Conservation (phyloP, 352 stramenopile genomes). For the Globisporangium carolinianum region DNA sequence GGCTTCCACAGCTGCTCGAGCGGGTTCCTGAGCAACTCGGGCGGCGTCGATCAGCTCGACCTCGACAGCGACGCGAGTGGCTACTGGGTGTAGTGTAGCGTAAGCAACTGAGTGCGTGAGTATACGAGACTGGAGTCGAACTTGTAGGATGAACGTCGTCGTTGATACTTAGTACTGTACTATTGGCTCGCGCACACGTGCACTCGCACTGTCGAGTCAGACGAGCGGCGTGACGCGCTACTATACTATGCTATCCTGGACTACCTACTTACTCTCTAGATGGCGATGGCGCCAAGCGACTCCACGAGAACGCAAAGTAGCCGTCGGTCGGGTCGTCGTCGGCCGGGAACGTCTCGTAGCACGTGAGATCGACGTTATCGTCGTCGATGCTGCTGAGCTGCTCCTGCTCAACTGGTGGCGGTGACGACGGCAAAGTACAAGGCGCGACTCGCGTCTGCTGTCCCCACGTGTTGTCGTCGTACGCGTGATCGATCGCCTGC, state of each 20-base stretch:
- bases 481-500: neutral
- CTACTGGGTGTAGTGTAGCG: constrained; percentile 13
- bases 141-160: neutral
- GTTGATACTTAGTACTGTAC: too few species aligned
- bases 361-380: constrained; percentile 19
- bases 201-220: neutral
- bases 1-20: constrained; percentile 60
- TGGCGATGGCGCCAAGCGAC: neutral
- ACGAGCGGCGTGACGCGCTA: neutral
- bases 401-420: neutral
- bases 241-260: neutral
- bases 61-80: constrained; percentile 14
- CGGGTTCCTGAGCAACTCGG: constrained; percentile 31
- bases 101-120: neutral
- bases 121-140: neutral
- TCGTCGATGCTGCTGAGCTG: neutral
- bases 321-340: constrained; percentile 6
- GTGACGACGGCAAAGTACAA: too few species aligned
- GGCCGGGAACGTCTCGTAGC: constrained; percentile 19
- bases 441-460: neutral
- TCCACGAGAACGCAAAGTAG: constrained; percentile 11
- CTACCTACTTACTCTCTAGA: neutral
- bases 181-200: neutral
- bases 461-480: constrained; percentile 7
- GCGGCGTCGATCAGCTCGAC: constrained; percentile 30